phyloP scores from a whole-genome alignment of 371 early-diverging fungal species.

The Blyttiomyces sp. region DNA sequence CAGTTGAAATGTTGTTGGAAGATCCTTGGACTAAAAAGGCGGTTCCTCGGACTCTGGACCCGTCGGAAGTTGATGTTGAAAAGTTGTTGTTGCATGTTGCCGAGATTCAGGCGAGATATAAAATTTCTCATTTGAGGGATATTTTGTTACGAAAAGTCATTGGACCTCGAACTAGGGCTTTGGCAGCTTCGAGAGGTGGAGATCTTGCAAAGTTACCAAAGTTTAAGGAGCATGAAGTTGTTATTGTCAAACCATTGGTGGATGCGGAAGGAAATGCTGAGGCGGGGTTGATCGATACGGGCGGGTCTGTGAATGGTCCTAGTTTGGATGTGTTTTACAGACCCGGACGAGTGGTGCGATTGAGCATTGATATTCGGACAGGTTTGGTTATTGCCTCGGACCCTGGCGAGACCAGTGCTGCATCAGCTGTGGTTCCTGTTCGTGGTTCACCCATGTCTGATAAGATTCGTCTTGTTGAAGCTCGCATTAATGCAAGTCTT shows the following conservation, averaged over 20 bases:
- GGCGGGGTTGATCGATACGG: not conserved
- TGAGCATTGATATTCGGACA: slow-evolving; percentile 11
- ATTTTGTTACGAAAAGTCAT: too few species aligned
- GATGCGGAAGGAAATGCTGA: not conserved
- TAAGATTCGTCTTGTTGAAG: not conserved
- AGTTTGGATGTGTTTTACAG: slow-evolving; percentile 4
- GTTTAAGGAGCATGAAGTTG: not conserved
- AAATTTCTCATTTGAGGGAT: slow-evolving; percentile 2
- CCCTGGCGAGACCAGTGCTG: not conserved
- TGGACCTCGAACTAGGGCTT: too few species aligned
- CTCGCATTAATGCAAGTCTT: not conserved
- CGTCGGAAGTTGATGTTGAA: slow-evolving; percentile 21
- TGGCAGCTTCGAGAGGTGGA: not conserved
- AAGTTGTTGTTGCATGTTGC: slow-evolving; percentile 8
- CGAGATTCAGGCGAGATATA: slow-evolving; percentile 6
- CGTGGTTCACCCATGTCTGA: not conserved
- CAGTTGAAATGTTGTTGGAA: not conserved
- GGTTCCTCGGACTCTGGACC: slow-evolving; percentile 5
- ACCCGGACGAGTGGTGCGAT: not conserved
- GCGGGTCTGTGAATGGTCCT: not conserved
- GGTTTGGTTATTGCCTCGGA: slow-evolving; percentile 3
- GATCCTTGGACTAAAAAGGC: slow-evolving; percentile 8
- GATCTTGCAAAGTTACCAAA: not conserved
- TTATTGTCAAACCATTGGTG: not conserved
- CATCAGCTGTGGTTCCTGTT: not conserved